Conservation (phyloP, 495 filamentous ascomycete genomes). For the Schizothecium vesticola region DNA sequence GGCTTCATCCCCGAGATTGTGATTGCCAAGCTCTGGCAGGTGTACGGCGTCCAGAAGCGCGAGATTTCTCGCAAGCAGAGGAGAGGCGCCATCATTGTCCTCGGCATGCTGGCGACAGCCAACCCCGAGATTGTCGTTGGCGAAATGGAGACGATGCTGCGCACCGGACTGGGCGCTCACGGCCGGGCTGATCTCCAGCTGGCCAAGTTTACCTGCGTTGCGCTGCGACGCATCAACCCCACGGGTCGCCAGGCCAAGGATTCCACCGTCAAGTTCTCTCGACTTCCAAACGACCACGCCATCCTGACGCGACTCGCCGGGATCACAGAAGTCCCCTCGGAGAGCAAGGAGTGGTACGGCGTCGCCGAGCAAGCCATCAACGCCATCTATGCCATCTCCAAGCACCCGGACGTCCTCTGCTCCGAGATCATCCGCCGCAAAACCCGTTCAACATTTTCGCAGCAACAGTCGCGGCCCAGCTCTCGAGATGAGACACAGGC, state of each 20-base stretch:
- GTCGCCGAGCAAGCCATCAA: conserved; percentile 96
- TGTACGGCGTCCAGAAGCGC: conserved; percentile 88
- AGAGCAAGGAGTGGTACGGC: conserved; percentile 94
- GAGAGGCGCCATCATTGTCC: conserved; percentile 87
- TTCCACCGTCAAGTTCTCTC: conserved; percentile 58
- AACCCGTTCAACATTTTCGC: conserved; percentile 72
- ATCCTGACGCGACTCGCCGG: conserved; percentile 73
- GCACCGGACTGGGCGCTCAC: conserved; percentile 77
- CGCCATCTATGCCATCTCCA: conserved; percentile 91
- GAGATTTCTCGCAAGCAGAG: conserved; percentile 92
- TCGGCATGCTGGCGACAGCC: conserved; percentile 94
- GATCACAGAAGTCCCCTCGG: conserved; percentile 74
- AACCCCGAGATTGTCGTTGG: conserved; percentile 87
- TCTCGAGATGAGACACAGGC: conserved; percentile 37
- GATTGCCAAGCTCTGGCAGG: conserved; percentile 90
- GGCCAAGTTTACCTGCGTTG: conserved; percentile 91
- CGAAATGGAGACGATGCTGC: conserved; percentile 89
- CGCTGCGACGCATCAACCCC: conserved; percentile 83
- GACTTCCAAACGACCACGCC: conserved; percentile 87
- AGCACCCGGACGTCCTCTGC: conserved; percentile 90
- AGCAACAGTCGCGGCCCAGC: conserved; percentile 33
- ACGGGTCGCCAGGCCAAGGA: conserved; percentile 73
- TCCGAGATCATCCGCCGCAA: conserved; percentile 86
- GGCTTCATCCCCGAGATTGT: conserved; percentile 82
- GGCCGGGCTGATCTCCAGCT: conserved; percentile 79